phyloP scores from a whole-genome alignment of 1,284 basidiomycete genomes.

The Leccinum fuscescens region DNA sequence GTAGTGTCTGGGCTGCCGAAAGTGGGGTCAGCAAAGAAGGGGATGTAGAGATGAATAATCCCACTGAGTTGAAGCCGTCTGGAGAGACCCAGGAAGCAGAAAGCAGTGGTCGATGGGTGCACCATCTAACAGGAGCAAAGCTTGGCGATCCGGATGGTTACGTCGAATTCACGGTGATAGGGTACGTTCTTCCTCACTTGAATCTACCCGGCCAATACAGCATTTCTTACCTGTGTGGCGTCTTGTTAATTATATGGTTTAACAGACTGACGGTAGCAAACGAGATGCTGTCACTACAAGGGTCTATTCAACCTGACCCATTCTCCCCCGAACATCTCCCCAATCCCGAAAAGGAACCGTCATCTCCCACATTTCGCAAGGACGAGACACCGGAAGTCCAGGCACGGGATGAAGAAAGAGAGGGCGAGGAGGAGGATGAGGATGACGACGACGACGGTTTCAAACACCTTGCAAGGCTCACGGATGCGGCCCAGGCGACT shows the following conservation, averaged over 20 bases:
- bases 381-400: constrained; percentile 24
- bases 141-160: constrained; percentile 73
- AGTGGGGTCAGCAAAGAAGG: constrained; percentile 25
- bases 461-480: constrained; percentile 35
- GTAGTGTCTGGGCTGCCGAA: constrained; percentile 21
- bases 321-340: constrained; percentile 67
- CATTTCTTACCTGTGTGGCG: not conserved
- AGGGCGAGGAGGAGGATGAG: constrained; percentile 8
- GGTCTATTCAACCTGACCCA: constrained; percentile 85
- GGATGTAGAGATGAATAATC: constrained; percentile 25
- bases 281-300: constrained; percentile 91
- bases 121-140: constrained; percentile 64
- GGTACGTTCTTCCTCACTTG: constrained; percentile 46
- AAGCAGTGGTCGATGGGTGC: constrained; percentile 77
- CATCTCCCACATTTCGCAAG: constrained; percentile 3
- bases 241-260: constrained; percentile 5
- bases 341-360: constrained; percentile 14
- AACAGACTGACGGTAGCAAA: constrained; percentile 87
- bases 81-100: constrained; percentile 35
- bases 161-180: constrained; percentile 87
- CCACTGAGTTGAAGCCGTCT: constrained; percentile 30
- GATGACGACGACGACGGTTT: constrained; percentile 35
- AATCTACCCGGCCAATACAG: not conserved
- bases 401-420: constrained; percentile 29
- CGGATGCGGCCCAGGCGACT: constrained; percentile 30